Percentiles rank a stretch among this genome's conserved stretches.
phyloP scores from a whole-genome alignment of 2,329 filamentous ascomycete genomes.

The Aspergillus arachidicola region DNA sequence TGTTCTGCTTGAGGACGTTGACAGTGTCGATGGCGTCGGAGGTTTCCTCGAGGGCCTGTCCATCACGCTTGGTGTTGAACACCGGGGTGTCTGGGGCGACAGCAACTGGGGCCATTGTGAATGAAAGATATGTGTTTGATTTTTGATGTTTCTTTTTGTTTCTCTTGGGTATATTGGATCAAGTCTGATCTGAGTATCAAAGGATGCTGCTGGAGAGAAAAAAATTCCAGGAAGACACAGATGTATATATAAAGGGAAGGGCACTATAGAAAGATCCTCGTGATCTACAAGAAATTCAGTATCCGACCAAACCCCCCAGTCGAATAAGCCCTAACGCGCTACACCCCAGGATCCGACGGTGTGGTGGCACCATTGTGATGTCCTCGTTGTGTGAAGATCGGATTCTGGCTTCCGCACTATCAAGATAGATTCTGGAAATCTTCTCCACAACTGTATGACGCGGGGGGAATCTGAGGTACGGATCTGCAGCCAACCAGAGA shows the following conservation, averaged over 20 bases:
- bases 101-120: constrained; percentile 36
- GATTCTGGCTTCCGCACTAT: constrained; percentile 36
- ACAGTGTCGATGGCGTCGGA: constrained; percentile 63
- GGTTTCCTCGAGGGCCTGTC: constrained; percentile 59
- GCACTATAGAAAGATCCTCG: neutral
- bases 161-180: neutral
- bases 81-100: constrained; percentile 25
- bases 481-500: constrained; percentile 13
- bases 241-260: constrained; percentile 11
- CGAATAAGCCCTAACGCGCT: neutral
- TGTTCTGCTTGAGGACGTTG: constrained; percentile 60
- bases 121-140: neutral
- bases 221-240: constrained; percentile 2
- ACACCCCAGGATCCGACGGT: constrained; percentile 5
- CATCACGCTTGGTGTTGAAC: constrained; percentile 52
- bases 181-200: constrained; percentile 7
- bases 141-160: neutral
- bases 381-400: constrained; percentile 18
- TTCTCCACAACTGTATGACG: constrained; percentile 10
- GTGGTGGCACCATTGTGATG: constrained; percentile 1
- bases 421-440: constrained; percentile 14
- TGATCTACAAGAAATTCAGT: neutral
- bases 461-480: constrained; percentile 9
- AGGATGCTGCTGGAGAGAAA: constrained; percentile 3
- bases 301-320: neutral